Evolutionary conservation across 129 eudicot genomes (phyloP).

Genomic region (Sambucus nigra): DNA sequence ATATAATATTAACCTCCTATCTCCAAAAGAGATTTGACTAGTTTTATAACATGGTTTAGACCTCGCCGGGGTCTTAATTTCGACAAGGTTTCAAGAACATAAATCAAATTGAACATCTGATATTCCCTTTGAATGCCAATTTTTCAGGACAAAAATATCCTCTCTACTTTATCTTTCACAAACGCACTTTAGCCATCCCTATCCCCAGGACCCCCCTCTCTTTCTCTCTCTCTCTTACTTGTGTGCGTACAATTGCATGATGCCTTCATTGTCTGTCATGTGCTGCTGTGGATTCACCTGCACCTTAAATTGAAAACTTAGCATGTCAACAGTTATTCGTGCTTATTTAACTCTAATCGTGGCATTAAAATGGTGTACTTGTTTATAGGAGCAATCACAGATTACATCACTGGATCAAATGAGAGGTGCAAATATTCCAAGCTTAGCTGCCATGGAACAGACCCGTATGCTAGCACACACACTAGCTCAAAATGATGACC

Average conservation of each 20-base stretch:
- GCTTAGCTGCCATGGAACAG: constrained; percentile 93
- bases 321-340: background rate
- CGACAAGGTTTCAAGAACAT: background rate
- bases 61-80: background rate
- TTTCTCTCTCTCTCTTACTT: too few relatives aligned
- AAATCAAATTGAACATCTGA: background rate
- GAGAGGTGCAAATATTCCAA: constrained; percentile 58
- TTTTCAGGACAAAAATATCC: background rate
- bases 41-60: too few relatives aligned
- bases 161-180: background rate
- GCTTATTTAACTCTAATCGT: background rate
- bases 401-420: constrained; percentile 47
- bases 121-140: background rate
- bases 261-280: background rate
- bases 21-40: too few relatives aligned
- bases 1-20: too few relatives aligned
- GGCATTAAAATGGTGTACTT: constrained; percentile 4
- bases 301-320: background rate
- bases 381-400: constrained; percentile 77
- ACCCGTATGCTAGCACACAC: constrained; percentile 96
- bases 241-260: too few relatives aligned
- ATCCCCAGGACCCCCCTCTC: too few relatives aligned
- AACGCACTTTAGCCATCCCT: background rate
- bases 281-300: background rate
- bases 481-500: constrained; percentile 81